Conservation (phyloP, 2,329 filamentous ascomycete species). For the Gnomoniopsis smithogilvyi region DNA sequence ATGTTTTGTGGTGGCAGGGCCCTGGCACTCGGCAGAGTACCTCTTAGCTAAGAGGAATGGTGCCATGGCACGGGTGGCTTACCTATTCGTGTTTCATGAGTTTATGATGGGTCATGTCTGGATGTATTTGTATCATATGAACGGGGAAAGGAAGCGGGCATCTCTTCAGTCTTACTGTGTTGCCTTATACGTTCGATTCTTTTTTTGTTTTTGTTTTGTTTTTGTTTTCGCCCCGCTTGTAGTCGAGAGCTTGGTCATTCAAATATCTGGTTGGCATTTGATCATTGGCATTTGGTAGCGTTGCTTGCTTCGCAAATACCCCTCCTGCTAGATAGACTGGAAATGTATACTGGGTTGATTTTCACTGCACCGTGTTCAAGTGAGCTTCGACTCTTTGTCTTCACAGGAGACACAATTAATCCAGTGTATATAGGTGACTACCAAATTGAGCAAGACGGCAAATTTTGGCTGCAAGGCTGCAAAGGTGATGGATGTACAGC, state of each 20-base stretch:
- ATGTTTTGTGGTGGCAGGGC: background rate
- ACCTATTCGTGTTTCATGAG: background rate
- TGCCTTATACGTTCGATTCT: background rate
- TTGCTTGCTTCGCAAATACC: conserved; percentile 10
- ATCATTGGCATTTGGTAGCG: background rate
- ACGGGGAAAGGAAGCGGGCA: background rate
- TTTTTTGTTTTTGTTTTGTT: no score
- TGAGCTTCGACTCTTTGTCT: no score
- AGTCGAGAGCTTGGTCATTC: background rate
- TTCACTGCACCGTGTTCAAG: no score
- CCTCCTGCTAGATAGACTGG: conserved; percentile 7
- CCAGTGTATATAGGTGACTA: no score
- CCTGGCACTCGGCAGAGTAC: background rate
- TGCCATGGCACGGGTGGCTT: background rate
- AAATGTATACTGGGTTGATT: no score
- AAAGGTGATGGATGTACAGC: no score
- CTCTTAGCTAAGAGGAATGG: conserved; percentile 8
- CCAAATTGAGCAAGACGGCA: background rate
- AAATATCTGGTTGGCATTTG: background rate
- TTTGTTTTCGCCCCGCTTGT: no score
- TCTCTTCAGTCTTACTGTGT: background rate
- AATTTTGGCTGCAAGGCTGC: no score
- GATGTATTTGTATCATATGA: background rate
- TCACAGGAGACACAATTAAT: no score
- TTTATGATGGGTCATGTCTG: background rate